Percentiles rank a stretch among this genome's conserved stretches.
These are phyloP conservation scores for Colletotrichum acutatum DNA, from an alignment of 2,329 filamentous ascomycete genomes.

Conservation along the genomic window DNA sequence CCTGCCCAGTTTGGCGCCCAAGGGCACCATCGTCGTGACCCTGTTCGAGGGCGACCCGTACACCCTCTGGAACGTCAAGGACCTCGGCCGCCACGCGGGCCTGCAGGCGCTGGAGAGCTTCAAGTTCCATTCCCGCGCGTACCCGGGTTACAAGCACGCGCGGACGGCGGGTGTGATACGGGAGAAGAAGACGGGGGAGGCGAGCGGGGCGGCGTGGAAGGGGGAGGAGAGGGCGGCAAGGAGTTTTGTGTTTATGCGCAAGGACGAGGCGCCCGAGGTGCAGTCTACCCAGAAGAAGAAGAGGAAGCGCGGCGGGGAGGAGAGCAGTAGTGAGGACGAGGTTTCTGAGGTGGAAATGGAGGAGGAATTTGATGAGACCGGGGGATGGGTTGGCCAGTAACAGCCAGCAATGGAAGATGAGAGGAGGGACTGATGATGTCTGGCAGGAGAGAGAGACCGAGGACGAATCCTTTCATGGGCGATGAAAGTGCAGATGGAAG, in stretches of 20 bases:
- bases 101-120: constrained; percentile 78
- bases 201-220: constrained; percentile 52
- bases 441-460: too few relatives aligned
- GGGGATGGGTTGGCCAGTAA: not conserved
- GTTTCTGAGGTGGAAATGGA: constrained; percentile 30
- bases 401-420: too few relatives aligned
- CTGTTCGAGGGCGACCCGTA: constrained; percentile 96
- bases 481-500: too few relatives aligned
- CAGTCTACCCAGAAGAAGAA: constrained; percentile 44
- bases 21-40: constrained; percentile 79
- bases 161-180: constrained; percentile 75
- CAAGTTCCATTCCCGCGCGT: constrained; percentile 72
- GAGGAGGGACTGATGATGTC: too few relatives aligned
- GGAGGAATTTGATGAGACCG: constrained; percentile 41
- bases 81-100: constrained; percentile 83
- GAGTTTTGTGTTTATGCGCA: constrained; percentile 72
- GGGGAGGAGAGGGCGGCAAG: constrained; percentile 59
- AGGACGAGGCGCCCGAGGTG: constrained; percentile 56
- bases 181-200: constrained; percentile 56
- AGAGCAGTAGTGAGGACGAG: constrained; percentile 39
- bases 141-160: constrained; percentile 80
- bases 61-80: constrained; percentile 92
- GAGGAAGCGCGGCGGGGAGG: constrained; percentile 46
- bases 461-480: too few relatives aligned
- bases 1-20: constrained; percentile 60